Base-by-base conservation (phyloP, 2,329 filamentous ascomycete species). In the Botrytis medusae region DNA sequence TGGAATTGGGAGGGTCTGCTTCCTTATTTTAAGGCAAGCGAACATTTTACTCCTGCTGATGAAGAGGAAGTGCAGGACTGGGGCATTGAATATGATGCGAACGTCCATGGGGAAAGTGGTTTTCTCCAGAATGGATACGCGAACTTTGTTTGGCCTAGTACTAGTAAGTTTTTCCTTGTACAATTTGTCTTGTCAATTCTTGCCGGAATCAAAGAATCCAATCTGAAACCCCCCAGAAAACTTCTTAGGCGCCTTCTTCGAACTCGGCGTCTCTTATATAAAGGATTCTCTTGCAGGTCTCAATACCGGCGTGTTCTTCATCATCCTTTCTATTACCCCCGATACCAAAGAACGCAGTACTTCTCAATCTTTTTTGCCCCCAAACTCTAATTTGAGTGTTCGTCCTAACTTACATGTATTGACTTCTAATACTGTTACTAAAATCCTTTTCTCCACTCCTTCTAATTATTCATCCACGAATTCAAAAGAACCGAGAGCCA, bases 1-100 rank as follows among this genome's bases (percentile, higher is more conserved):
- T 86, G 84, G 84, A 79, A 79, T 34, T 84, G 82, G 78, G 76
- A 82, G 8, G 78, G 14, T 5, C 34, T 73, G 0, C 51, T 73
- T 1, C 71, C 71, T 3, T 62, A 59, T 22, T 63, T 73, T 16
- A 81, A 81, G 34, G 84, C 84, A 79, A 69, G 71, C 8, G 77
- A 74, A 54, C 8, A 62, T n/a, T 69, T 32, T 37, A 67, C 69
- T 34, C 51, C 40, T 29, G 20, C 46, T 2, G 20, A 69, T 32
- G 29, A 70, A 32, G n/a, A 69, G 10, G 42, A 54, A 40, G 54
- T 32, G 5, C n/a, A 69, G 3, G 22, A 62, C 0, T 72, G 54
- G 62, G 37, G 32, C 4, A 74, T 77, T 40, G 74, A 77, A 12
- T 74, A 73, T 16, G 74, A 75, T 10, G 74, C 78, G 9, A 76